phyloP scores from a whole-genome alignment of 176 grass and related monocot genomes.

The Canna indica region DNA sequence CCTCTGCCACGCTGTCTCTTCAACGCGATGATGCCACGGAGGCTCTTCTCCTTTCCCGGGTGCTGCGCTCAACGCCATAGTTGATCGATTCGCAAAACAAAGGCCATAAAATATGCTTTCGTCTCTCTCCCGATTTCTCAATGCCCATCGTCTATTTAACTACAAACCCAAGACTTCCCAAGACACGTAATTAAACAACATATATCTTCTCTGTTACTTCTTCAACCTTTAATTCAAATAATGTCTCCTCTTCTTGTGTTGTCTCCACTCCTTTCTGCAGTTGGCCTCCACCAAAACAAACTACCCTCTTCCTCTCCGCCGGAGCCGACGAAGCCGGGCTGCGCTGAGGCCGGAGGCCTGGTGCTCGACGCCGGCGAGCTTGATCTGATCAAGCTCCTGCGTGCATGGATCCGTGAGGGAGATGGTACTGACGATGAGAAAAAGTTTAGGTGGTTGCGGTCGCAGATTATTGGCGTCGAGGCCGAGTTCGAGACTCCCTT shows the following conservation, averaged over 20 bases:
- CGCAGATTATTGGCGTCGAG: conserved; percentile 45
- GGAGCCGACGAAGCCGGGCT: background rate
- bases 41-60: no score
- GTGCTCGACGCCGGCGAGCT: background rate
- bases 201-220: background rate
- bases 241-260: conserved; percentile 1
- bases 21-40: no score
- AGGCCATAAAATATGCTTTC: no score
- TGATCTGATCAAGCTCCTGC: background rate
- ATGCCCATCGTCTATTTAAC: no score
- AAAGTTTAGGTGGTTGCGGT: conserved; percentile 54
- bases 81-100: no score
- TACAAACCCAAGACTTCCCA: no score
- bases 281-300: background rate
- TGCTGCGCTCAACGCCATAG: no score
- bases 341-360: background rate
- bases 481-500: conserved; percentile 55
- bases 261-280: background rate
- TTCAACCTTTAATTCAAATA: no score
- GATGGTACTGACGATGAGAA: conserved; percentile 10
- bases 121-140: no score
- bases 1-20: no score
- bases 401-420: background rate
- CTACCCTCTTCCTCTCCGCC: background rate
- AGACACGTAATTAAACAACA: no score